These are phyloP conservation scores for Polyrhizophydium stewartii DNA, from an alignment of 371 early-diverging fungal genomes.

Conservation along the genomic window DNA sequence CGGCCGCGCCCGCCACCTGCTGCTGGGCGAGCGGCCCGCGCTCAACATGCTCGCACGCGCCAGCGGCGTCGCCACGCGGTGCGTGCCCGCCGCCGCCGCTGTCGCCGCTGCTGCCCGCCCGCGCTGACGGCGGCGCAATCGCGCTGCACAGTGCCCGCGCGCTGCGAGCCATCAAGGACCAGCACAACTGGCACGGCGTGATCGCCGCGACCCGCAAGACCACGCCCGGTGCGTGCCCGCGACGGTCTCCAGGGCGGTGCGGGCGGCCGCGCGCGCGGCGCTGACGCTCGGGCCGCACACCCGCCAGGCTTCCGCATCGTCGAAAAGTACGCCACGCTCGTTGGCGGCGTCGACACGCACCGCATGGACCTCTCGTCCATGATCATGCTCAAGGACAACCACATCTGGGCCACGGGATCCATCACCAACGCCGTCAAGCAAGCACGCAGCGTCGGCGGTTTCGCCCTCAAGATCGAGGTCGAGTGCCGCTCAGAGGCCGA, in stretches of 20 bases:
- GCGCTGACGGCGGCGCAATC: neutral
- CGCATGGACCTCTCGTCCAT: constrained; percentile 94
- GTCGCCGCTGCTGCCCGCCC: neutral
- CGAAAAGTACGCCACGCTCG: constrained; percentile 96
- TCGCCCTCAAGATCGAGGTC: constrained; percentile 94
- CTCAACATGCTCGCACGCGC: constrained; percentile 92
- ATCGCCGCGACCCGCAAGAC: constrained; percentile 97
- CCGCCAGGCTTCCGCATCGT: constrained; percentile 84
- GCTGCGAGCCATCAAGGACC: constrained; percentile 64
- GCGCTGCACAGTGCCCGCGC: constrained; percentile 45
- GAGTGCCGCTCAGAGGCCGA: constrained; percentile 90
- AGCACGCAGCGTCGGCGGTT: constrained; percentile 82
- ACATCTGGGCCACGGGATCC: constrained; percentile 93
- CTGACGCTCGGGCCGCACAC: neutral
- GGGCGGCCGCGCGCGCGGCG: neutral
- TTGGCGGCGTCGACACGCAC: constrained; percentile 95
- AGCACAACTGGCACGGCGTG: constrained; percentile 74
- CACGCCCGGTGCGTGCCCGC: constrained; percentile 74
- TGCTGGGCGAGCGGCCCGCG: constrained; percentile 93
- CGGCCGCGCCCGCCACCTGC: constrained; percentile 78
- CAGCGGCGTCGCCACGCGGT: constrained; percentile 87
- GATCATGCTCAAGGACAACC: constrained; percentile 99
- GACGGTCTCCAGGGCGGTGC: neutral
- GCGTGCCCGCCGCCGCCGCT: neutral
- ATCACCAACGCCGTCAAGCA: constrained; percentile 83